Evolutionary conservation across 2,329 filamentous ascomycete species (phyloP), one percentile per base, ranked within the genome.

Genomic region (Thermomyces lanuginosus): DNA sequence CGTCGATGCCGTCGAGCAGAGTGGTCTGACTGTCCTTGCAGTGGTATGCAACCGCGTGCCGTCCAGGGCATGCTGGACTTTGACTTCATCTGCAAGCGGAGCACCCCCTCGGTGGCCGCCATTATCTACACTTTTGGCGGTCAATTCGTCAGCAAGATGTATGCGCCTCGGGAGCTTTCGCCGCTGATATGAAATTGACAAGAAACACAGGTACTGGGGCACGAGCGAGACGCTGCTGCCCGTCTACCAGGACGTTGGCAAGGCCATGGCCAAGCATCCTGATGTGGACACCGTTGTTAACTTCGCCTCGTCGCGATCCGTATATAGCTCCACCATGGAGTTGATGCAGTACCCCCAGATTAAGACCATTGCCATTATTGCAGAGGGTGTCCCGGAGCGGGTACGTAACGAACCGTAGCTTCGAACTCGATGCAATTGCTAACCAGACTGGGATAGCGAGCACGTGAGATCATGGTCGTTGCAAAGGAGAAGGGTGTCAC

Each of bases 141-240:
- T 44, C 89, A 98, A 64, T 98, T 98, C 74, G 89, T 98, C 56
- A 93, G 83, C 76, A 98, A 98, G 76, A 95, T 98, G 89, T 70
- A 49, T 44, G 58, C 47, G 21, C 8, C 8, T 21, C 11, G 10
- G 8, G 14, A 11, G 10, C 7, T 14, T 9, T 17, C 26, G 26
- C 22, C 28, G 22, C 23, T 23, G 16, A 13, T 8, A 13, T 24
- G 15, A 6, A 12, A 3, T 16, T 28, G 23, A 7, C 23, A 17
- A 25, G 22, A 35, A 26, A 26, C 27, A 16, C 38, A 65, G 61
- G 65, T 98, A 98, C 79, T 98, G 89, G 89, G 89, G 89, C 52
- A 98, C 89, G 53, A 93, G 83, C 65, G 89, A 98, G 70, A 98
- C 89, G 37, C 76, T 98, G 41, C 73, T 98, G 45, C 89, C 89